A percentile compares a stretch with the other conserved stretches of the same genome.
Conservation (phyloP, 257 asterid species). For the Nicotiana attenuata region DNA sequence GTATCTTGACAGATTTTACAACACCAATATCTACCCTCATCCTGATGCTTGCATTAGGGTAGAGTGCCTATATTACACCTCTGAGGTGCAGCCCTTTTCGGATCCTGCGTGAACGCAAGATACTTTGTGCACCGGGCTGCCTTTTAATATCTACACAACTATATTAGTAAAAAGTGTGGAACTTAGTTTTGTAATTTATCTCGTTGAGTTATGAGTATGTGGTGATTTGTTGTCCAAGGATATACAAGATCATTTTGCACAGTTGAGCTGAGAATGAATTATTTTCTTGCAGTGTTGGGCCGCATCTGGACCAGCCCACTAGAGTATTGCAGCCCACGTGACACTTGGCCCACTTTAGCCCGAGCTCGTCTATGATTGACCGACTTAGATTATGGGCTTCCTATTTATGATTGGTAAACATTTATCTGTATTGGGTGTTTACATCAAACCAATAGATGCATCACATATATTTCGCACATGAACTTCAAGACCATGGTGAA, state of each 20-base stretch:
- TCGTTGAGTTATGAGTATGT: background rate
- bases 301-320: background rate
- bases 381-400: background rate
- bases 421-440: no score
- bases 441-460: no score
- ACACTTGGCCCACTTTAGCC: background rate
- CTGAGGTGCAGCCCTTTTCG: no score
- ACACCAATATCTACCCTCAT: background rate
- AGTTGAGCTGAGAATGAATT: background rate
- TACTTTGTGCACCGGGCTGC: no score
- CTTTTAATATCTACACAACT: background rate
- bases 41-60: no score
- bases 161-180: background rate
- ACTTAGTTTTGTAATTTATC: background rate
- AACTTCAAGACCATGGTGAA: no score
- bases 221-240: background rate
- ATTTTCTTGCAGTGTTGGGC: slow-evolving; percentile 32
- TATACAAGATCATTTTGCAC: background rate
- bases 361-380: background rate
- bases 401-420: no score
- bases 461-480: no score
- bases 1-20: background rate
- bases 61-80: no score
- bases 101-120: no score
- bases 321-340: background rate